Conservation (phyloP, 1,284 basidiomycete species). For the Psilocybe mexicana region DNA sequence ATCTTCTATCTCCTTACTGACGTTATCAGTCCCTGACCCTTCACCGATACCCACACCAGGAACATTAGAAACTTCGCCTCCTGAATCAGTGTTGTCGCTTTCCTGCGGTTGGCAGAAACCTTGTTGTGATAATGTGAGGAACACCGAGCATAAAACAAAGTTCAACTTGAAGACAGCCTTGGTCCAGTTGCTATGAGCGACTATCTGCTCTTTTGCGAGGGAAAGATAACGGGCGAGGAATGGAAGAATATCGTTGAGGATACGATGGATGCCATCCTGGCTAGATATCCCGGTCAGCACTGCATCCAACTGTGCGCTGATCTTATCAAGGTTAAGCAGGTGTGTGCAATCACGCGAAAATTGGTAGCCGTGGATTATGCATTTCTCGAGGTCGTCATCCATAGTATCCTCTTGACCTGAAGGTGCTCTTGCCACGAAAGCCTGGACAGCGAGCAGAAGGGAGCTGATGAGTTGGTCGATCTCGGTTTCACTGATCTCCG, state of each 20-base stretch:
- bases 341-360: slow-evolving; percentile 40
- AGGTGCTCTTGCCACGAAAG: slow-evolving; percentile 45
- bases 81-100: slow-evolving; percentile 45
- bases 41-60: slow-evolving; percentile 84
- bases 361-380: slow-evolving; percentile 43
- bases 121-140: slow-evolving; percentile 76
- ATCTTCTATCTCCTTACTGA: slow-evolving; percentile 91
- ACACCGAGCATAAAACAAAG: slow-evolving; percentile 75
- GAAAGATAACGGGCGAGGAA: slow-evolving; percentile 64
- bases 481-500: slow-evolving; percentile 20
- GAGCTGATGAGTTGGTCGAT: slow-evolving; percentile 55
- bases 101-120: slow-evolving; percentile 94
- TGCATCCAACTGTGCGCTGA: slow-evolving; percentile 38
- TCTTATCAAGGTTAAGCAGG: slow-evolving; percentile 44
- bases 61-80: slow-evolving; percentile 53
- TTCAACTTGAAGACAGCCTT: slow-evolving; percentile 84
- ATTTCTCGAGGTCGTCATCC: slow-evolving; percentile 35
- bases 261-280: slow-evolving; percentile 27
- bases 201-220: slow-evolving; percentile 57
- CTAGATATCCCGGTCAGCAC: slow-evolving; percentile 34
- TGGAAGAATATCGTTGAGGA: slow-evolving; percentile 52
- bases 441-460: slow-evolving; percentile 66
- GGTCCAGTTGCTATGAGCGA: slow-evolving; percentile 63
- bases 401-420: slow-evolving; percentile 21
- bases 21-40: slow-evolving; percentile 82